phyloP scores from a whole-genome alignment of 345 rosid genomes.

The Gossypium thurberi region DNA sequence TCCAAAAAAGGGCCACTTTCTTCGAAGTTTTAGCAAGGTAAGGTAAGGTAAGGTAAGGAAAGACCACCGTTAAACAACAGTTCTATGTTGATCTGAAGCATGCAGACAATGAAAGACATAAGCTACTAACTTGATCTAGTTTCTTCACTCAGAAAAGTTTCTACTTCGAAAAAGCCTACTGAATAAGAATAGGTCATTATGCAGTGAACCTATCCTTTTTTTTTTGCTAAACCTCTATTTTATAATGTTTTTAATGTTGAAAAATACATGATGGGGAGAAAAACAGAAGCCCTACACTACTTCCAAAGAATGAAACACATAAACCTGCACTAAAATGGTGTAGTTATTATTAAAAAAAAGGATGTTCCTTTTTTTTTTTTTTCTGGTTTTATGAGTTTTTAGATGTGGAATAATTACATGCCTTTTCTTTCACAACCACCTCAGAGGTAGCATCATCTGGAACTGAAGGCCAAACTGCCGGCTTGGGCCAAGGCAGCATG shows the following conservation, averaged over 20 bases:
- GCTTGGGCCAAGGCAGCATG: conserved; percentile 99
- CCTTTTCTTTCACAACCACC: conserved; percentile 95
- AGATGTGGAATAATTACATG: conserved; percentile 27
- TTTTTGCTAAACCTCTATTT: not conserved
- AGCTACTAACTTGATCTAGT: not conserved
- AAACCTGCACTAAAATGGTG: not conserved
- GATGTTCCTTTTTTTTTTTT: not conserved
- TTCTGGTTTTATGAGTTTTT: not conserved
- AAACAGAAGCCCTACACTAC: not conserved
- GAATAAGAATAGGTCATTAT: not conserved
- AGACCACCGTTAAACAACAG: not conserved
- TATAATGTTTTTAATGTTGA: not conserved
- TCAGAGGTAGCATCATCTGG: conserved; percentile 72
- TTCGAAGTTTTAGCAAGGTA: not conserved
- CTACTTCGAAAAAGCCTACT: not conserved
- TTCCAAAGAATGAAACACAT: not conserved
- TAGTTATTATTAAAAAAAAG: not conserved
- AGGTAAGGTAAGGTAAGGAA: not conserved
- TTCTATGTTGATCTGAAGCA: not conserved
- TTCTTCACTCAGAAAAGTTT: not conserved
- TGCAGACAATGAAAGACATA: not conserved
- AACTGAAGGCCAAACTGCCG: conserved; percentile 91
- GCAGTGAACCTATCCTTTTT: not conserved
- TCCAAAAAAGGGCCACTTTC: not conserved
- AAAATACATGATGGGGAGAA: not conserved